phyloP scores from a whole-genome alignment of 129 eudicot genomes.

The Artemisia tridentata region DNA sequence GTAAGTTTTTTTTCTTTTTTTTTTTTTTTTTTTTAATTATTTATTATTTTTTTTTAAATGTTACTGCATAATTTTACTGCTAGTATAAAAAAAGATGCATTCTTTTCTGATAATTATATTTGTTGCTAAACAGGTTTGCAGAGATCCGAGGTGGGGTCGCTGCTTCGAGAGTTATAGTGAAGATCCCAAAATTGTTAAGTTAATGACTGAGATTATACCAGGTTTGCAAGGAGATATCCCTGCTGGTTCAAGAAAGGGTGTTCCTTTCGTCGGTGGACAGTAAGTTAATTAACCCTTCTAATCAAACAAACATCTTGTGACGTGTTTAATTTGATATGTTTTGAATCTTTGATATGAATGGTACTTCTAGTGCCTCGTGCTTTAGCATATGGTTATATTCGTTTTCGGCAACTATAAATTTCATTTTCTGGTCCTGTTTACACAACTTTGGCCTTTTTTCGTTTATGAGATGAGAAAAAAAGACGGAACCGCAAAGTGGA shows the following conservation, averaged over 20 bases:
- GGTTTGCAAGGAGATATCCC: slow-evolving; percentile 49
- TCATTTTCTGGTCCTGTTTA: neutral
- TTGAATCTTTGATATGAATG: slow-evolving; percentile 1
- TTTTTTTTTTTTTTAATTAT: no score
- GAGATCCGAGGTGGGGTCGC: slow-evolving; percentile 69
- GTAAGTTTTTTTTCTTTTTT: slow-evolving; percentile 46
- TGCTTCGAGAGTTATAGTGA: slow-evolving; percentile 55
- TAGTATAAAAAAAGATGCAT: neutral
- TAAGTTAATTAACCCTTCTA: slow-evolving; percentile 20
- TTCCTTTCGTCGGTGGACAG: slow-evolving; percentile 42
- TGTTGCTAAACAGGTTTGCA: slow-evolving; percentile 45
- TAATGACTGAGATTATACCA: slow-evolving; percentile 43
- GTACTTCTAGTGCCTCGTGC: neutral
- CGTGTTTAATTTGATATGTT: neutral
- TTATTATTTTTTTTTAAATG: neutral
- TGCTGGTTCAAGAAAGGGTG: slow-evolving; percentile 36
- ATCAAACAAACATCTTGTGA: neutral
- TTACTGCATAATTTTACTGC: slow-evolving; percentile 13
- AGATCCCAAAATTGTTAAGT: slow-evolving; percentile 45
- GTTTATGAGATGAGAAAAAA: slow-evolving; percentile 11
- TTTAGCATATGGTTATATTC: neutral
- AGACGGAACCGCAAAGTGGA: slow-evolving; percentile 1
- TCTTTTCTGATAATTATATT: neutral
- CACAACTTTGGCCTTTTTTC: slow-evolving; percentile 3
- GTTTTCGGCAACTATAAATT: neutral